Conservation (phyloP, 2,329 filamentous ascomycete genomes). For the Trichocomaceae sp. region DNA sequence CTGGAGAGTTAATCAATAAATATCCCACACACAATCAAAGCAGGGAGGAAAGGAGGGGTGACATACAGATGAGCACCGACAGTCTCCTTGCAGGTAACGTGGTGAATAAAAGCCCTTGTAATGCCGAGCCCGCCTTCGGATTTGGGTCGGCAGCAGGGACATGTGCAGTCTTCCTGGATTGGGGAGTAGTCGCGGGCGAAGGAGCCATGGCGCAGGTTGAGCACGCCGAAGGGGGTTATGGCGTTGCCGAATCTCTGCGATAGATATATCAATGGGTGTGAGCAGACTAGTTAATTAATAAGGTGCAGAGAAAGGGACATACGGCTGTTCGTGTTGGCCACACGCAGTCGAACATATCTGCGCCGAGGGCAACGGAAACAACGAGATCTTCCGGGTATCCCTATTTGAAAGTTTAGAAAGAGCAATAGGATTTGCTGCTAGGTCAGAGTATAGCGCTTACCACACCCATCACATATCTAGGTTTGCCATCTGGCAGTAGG, state of each 20-base stretch:
- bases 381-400: conserved; percentile 95
- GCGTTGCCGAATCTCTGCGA: conserved; percentile 79
- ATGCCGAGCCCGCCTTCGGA: conserved; percentile 68
- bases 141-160: conserved; percentile 64
- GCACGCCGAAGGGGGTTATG: conserved; percentile 69
- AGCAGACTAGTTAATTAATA: too few species aligned
- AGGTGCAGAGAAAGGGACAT: conserved; percentile 23
- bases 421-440: conserved; percentile 3
- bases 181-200: conserved; percentile 76
- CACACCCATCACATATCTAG: conserved; percentile 98
- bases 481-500: conserved; percentile 80
- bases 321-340: conserved; percentile 93
- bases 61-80: conserved; percentile 67
- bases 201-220: conserved; percentile 72
- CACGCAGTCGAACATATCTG: conserved; percentile 99
- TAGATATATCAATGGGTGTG: background rate
- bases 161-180: conserved; percentile 75
- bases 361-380: conserved; percentile 85
- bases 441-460: conserved; percentile 33
- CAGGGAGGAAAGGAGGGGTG: background rate
- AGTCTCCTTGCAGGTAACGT: conserved; percentile 90
- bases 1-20: conserved; percentile 43
- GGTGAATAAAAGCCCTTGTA: conserved; percentile 82
- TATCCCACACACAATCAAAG: background rate
- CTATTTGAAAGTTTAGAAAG: conserved; percentile 24